Evolutionary conservation across 768 basidiomycete species (phyloP).

Genomic region (Xerocomellus chrysenteron): DNA sequence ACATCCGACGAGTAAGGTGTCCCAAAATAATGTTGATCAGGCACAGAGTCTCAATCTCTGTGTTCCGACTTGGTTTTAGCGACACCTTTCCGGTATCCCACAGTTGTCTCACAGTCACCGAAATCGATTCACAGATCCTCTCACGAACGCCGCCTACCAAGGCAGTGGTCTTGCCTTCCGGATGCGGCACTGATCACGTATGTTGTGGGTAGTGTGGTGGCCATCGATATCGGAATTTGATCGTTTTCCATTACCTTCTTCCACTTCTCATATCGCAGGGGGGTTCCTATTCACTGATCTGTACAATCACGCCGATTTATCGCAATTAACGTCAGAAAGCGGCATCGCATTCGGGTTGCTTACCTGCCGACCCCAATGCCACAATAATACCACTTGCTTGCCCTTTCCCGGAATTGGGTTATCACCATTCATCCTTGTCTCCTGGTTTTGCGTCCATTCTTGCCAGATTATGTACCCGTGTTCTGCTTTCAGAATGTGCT

Average conservation of each 20-base stretch:
- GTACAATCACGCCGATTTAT: slow-evolving; percentile 7
- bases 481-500: neutral
- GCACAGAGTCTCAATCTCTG: slow-evolving; percentile 2
- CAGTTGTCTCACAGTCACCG: neutral
- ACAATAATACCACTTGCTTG: neutral
- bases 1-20: slow-evolving; percentile 10
- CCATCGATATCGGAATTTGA: slow-evolving; percentile 20
- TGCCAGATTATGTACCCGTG: slow-evolving; percentile 2
- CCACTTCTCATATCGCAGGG: neutral
- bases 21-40: slow-evolving; percentile 25
- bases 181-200: slow-evolving; percentile 11
- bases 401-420: slow-evolving; percentile 10
- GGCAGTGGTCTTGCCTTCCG: neutral
- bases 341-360: slow-evolving; percentile 5
- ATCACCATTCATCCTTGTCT: neutral
- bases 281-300: slow-evolving; percentile 5
- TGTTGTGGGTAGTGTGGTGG: slow-evolving; percentile 1
- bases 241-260: slow-evolving; percentile 8
- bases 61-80: slow-evolving; percentile 6
- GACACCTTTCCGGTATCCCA: slow-evolving; percentile 10
- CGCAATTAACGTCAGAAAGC: slow-evolving; percentile 22
- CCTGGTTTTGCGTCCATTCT: neutral
- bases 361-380: neutral
- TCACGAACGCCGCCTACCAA: slow-evolving; percentile 18
- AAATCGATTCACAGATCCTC: slow-evolving; percentile 24